phyloP scores from a whole-genome alignment of 2,329 filamentous ascomycete genomes.

The Mycocentrospora acerina region DNA sequence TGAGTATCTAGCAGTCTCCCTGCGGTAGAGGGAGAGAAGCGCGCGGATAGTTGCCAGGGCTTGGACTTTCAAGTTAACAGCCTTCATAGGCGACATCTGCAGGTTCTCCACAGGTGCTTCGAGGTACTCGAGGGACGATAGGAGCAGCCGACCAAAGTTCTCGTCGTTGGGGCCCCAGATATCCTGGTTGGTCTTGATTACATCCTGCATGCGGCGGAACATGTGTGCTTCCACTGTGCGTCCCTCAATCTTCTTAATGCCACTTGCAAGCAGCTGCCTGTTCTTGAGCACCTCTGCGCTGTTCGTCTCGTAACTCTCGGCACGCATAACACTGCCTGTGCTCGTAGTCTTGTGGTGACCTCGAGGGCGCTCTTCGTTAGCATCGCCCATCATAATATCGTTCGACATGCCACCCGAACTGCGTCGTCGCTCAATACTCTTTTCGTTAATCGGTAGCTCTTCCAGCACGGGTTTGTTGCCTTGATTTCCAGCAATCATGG shows the following conservation, averaged over 20 bases:
- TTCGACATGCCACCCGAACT: constrained; percentile 31
- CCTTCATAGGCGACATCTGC: constrained; percentile 62
- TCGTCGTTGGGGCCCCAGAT: constrained; percentile 67
- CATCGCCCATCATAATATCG: constrained; percentile 30
- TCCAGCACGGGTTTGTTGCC: constrained; percentile 50
- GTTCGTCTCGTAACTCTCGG: constrained; percentile 31
- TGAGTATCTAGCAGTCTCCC: constrained; percentile 67
- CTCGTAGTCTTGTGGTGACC: constrained; percentile 43
- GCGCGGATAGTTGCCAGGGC: constrained; percentile 73
- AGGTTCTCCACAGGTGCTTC: constrained; percentile 54
- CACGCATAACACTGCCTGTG: constrained; percentile 38
- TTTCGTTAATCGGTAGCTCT: constrained; percentile 54
- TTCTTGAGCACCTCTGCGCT: constrained; percentile 48
- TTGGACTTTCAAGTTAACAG: constrained; percentile 72
- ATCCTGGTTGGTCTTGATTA: constrained; percentile 66
- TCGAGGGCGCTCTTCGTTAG: constrained; percentile 25
- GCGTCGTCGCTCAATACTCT: constrained; percentile 37
- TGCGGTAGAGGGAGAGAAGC: constrained; percentile 67
- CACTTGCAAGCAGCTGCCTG: constrained; percentile 68
- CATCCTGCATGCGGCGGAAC: constrained; percentile 74
- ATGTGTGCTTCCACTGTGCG: constrained; percentile 77
- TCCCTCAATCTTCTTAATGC: constrained; percentile 70
- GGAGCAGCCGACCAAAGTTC: constrained; percentile 67
- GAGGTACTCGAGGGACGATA: constrained; percentile 71
- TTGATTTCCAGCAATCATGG: constrained; percentile 26